A percentile compares a stretch with the other conserved stretches of the same genome.
Conservation (phyloP, 129 eudicot genomes). For the Flaveria linearis region DNA sequence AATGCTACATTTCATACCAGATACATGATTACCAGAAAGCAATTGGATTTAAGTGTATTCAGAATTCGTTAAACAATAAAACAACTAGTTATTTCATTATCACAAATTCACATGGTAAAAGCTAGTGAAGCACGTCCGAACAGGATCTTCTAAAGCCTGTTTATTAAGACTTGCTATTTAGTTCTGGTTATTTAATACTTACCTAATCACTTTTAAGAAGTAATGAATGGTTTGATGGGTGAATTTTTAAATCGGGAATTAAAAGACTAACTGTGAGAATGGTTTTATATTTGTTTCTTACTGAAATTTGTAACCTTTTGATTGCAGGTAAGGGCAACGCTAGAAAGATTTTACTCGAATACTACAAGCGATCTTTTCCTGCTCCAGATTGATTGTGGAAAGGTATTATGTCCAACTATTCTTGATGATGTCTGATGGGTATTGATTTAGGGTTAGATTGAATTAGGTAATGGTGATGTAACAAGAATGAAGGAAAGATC, state of each 20-base stretch:
- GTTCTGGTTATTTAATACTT: not conserved
- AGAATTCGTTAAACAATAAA: not conserved
- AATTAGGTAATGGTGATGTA: no score
- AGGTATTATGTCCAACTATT: slow-evolving; percentile 35
- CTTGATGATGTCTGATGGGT: not conserved
- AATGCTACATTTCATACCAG: not conserved
- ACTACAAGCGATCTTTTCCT: slow-evolving; percentile 53
- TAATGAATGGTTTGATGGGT: not conserved
- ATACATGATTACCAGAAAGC: not conserved
- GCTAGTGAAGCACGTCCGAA: not conserved
- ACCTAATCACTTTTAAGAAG: not conserved
- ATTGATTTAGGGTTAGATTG: no score
- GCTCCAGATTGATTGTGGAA: slow-evolving; percentile 69
- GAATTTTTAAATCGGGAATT: not conserved
- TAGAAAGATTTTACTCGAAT: slow-evolving; percentile 58
- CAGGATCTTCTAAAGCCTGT: not conserved
- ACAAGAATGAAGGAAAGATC: no score
- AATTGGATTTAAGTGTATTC: not conserved
- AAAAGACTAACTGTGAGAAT: not conserved
- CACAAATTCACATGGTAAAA: not conserved
- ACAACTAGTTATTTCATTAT: not conserved
- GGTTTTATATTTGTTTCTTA: not conserved
- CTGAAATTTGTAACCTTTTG: not conserved
- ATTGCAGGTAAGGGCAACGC: slow-evolving; percentile 55
- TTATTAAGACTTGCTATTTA: not conserved